Conservation (phyloP, 768 basidiomycete species). For the Boletus edulis region DNA sequence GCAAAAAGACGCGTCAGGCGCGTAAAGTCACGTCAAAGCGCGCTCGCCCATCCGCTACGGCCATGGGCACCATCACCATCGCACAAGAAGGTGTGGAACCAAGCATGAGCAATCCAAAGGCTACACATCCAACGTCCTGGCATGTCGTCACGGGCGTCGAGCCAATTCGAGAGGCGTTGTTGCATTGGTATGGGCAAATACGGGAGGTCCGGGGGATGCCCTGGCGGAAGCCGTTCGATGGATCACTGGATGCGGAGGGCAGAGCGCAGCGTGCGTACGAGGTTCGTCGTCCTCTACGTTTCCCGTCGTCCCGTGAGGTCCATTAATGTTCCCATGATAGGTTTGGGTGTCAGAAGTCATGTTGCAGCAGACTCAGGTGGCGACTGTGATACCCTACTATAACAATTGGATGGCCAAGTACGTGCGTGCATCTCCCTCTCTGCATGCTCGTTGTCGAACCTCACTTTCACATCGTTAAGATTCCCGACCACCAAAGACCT, state of each 20-base stretch:
- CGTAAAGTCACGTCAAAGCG: conserved; percentile 15
- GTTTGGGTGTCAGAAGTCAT: conserved; percentile 93
- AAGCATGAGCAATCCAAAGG: not conserved
- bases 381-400: conserved; percentile 93
- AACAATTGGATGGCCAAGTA: conserved; percentile 83
- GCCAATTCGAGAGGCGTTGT: conserved; percentile 48
- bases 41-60: not conserved
- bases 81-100: not conserved
- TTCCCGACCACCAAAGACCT: conserved; percentile 82
- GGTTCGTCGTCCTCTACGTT: conserved; percentile 40
- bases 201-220: conserved; percentile 80
- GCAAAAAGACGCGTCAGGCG: conserved; percentile 17
- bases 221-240: conserved; percentile 78
- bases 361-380: conserved; percentile 95
- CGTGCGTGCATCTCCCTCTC: conserved; percentile 20
- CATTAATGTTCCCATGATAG: conserved; percentile 32
- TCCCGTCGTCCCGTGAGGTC: not conserved
- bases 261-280: conserved; percentile 90
- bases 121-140: conserved; percentile 42
- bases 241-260: conserved; percentile 48
- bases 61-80: not conserved
- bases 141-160: conserved; percentile 45
- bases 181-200: conserved; percentile 69
- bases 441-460: not conserved
- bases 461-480: conserved; percentile 34